Evolutionary conservation across 2,329 filamentous ascomycete species (phyloP).

Genomic region (Chalaropsis ovoidea): DNA sequence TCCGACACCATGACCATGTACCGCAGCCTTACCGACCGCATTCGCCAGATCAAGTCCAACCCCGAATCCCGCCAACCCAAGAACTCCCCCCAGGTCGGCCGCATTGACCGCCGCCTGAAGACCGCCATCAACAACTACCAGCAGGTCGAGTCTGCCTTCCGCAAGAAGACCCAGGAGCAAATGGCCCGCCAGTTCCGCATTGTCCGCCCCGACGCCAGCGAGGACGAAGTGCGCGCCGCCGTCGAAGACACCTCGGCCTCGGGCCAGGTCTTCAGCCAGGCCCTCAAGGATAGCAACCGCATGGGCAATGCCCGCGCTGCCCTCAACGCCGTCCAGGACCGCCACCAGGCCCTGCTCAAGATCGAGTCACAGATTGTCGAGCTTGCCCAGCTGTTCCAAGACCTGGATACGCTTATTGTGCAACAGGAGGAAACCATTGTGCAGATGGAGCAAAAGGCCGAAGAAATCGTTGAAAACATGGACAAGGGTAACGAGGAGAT

Average conservation of each 20-base stretch:
- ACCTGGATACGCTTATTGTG: constrained; percentile 75
- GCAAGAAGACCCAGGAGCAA: constrained; percentile 69
- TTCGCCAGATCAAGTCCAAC: constrained; percentile 73
- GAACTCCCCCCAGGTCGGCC: constrained; percentile 71
- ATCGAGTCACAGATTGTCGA: constrained; percentile 86
- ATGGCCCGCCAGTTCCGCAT: constrained; percentile 86
- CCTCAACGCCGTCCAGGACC: constrained; percentile 66
- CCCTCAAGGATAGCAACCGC: constrained; percentile 70
- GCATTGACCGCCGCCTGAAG: constrained; percentile 70
- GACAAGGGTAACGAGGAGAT: constrained; percentile 79
- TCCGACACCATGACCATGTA: constrained; percentile 76
- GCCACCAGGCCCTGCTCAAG: constrained; percentile 80
- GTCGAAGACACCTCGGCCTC: constrained; percentile 57
- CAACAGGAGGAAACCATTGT: constrained; percentile 74
- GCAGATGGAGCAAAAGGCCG: constrained; percentile 76
- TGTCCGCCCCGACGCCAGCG: constrained; percentile 68
- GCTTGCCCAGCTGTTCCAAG: constrained; percentile 76
- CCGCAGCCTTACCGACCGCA: constrained; percentile 64
- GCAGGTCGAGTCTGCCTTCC: constrained; percentile 67
- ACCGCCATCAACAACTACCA: constrained; percentile 73
- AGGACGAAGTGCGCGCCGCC: constrained; percentile 66
- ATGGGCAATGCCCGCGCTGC: constrained; percentile 72
- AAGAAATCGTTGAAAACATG: constrained; percentile 76
- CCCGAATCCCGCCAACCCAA: constrained; percentile 62
- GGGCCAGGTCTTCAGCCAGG: constrained; percentile 78